Evolutionary conservation across 225 moss, liverwort and hornwort genomes (phyloP).

Genomic region (Climacium dendroides): DNA sequence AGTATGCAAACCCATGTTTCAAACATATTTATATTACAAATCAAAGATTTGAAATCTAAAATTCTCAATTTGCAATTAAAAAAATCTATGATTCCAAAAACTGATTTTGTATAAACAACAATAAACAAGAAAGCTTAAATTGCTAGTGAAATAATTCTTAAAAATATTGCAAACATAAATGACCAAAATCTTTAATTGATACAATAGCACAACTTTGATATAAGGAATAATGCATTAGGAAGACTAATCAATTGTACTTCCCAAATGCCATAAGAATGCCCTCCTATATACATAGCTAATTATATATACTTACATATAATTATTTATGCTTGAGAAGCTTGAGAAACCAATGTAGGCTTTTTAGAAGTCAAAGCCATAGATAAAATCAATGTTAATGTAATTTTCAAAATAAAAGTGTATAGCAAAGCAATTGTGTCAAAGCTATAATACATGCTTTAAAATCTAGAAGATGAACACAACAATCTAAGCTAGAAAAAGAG

Average conservation of each 20-base stretch:
- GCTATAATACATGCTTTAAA: neutral
- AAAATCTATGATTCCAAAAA: neutral
- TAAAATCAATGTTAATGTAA: neutral
- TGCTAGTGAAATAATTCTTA: neutral
- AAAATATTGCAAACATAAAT: neutral
- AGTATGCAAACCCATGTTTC: neutral
- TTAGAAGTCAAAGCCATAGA: neutral
- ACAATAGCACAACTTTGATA: neutral
- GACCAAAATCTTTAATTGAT: neutral
- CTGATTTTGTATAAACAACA: neutral
- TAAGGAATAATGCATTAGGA: neutral
- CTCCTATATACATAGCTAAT: fast-evolving
- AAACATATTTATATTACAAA: neutral
- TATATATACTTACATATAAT: neutral
- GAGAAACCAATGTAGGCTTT: neutral
- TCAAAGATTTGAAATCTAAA: neutral
- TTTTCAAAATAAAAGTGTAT: neutral
- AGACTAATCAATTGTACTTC: neutral
- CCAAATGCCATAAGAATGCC: neutral
- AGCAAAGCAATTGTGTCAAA: neutral
- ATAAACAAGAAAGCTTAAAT: neutral
- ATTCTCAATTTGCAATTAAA: neutral
- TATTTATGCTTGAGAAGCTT: neutral
- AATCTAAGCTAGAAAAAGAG: neutral
- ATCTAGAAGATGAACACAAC: neutral